phyloP scores from a whole-genome alignment of 257 asterid species.

The Phtheirospermum japonicum region DNA sequence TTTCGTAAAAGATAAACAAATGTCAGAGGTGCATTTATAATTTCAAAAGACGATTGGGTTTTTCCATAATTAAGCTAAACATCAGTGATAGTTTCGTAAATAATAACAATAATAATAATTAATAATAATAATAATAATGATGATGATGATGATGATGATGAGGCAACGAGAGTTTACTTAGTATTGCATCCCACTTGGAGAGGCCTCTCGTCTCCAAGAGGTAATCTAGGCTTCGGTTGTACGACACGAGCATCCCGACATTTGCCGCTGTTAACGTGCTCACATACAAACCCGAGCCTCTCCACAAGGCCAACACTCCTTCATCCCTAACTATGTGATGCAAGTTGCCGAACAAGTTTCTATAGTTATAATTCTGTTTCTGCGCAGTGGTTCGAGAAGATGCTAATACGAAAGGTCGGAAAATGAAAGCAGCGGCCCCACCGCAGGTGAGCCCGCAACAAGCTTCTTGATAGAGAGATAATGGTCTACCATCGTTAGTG shows the following conservation, averaged over 20 bases:
- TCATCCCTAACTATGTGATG: not conserved
- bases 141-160: too few relatives aligned
- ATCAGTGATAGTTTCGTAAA: too few relatives aligned
- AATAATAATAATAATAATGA: too few relatives aligned
- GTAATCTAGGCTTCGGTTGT: not conserved
- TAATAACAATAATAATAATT: too few relatives aligned
- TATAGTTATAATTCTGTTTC: not conserved
- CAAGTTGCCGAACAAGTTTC: not conserved
- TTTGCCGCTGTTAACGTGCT: not conserved
- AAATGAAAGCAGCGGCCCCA: not conserved
- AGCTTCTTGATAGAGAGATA: conserved; percentile 1
- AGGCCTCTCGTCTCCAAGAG: not conserved
- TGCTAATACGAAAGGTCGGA: not conserved
- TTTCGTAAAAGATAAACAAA: too few relatives aligned
- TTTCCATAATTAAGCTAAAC: too few relatives aligned
- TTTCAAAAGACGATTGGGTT: too few relatives aligned
- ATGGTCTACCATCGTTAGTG: not conserved
- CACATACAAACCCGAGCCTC: not conserved
- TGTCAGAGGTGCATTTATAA: too few relatives aligned
- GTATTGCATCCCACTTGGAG: not conserved
- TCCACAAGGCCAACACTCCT: not conserved
- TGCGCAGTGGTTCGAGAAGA: not conserved
- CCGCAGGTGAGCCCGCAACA: not conserved
- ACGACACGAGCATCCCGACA: not conserved
- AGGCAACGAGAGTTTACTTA: not conserved